A percentile compares a stretch with the other conserved stretches of the same genome.
Conservation (phyloP, 225 moss, liverwort and hornwort species). For the Straminergon stramineum region DNA sequence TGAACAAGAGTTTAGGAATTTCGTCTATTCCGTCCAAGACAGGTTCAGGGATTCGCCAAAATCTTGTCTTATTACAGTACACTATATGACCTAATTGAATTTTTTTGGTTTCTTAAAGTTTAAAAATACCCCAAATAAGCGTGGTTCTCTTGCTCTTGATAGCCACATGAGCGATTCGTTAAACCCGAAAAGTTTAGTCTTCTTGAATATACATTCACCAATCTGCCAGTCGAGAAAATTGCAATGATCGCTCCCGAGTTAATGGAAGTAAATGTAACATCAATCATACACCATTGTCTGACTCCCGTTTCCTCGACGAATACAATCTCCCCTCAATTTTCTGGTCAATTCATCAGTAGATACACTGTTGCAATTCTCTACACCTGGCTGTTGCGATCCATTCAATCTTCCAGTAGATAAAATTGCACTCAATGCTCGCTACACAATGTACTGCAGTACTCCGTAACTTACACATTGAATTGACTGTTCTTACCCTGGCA, state of each 20-base stretch:
- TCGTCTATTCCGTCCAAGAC: background rate
- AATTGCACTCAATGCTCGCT: background rate
- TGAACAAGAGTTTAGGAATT: background rate
- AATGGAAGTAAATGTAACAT: background rate
- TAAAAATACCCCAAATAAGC: background rate
- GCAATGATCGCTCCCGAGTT: background rate
- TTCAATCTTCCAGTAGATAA: background rate
- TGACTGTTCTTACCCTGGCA: background rate
- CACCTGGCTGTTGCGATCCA: background rate
- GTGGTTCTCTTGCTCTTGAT: background rate
- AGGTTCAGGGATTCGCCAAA: background rate
- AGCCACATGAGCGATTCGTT: background rate
- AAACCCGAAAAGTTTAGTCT: background rate
- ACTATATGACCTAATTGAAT: background rate
- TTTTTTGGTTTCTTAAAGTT: background rate
- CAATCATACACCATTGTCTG: background rate
- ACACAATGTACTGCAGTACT: background rate
- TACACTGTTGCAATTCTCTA: background rate
- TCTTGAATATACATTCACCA: background rate
- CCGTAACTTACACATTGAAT: background rate
- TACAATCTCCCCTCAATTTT: background rate
- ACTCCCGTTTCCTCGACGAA: background rate
- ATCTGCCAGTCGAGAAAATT: background rate
- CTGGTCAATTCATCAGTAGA: background rate
- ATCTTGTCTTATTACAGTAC: background rate